Evolutionary conservation across 2,329 filamentous ascomycete species (phyloP), one percentile per base, ranked within the genome.

Genomic region (Beauveria scarabaeidicola): DNA sequence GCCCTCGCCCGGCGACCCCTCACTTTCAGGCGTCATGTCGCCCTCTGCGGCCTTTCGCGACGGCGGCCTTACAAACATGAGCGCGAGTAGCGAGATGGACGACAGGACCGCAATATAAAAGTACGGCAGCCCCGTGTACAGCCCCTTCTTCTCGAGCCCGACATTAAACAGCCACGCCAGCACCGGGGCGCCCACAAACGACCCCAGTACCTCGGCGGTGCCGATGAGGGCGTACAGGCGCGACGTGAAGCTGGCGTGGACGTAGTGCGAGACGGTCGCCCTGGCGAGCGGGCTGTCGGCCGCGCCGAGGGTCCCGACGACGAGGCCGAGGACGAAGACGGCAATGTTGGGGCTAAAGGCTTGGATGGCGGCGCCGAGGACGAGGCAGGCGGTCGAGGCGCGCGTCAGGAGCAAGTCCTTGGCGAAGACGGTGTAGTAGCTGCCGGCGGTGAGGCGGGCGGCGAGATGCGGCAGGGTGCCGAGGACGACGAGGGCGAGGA

Each of bases 211-310:
- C 61, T 77, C 75, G 3, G 69, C 65, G 64, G 75, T 76, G 59
- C 72, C 70, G 40, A 75, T 70, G 60, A 77, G 64, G 1, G 74
- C 74, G 61, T 76, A 76, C 3, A 77, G 63, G 25, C 74, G 69
- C 36, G 75, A 76, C 1, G 73, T 77, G 29, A 70, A 71, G 51
- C 72, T 66, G 8, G 70, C 63, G 11, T 68, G 63, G 19, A 77
- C 73, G 56, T 73, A 74, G 55, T 73, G 72, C 0, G 75, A 73
- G 8, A 75, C 64, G 1, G 74, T 73, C n/a, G 75, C 73, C 36
- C 75, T 68, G 1, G 71, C 70, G 11, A 77, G 67, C 1, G 75
- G 73, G 38, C 66, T 71, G 21, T 70, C 69, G 0, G 73, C 74
- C 0, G 70, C 68, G n/a, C 75, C 74, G 59, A 77, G 69, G 0